Base-by-base conservation (phyloP, 257 asterid genomes). In the Ophiorrhiza pumila region DNA sequence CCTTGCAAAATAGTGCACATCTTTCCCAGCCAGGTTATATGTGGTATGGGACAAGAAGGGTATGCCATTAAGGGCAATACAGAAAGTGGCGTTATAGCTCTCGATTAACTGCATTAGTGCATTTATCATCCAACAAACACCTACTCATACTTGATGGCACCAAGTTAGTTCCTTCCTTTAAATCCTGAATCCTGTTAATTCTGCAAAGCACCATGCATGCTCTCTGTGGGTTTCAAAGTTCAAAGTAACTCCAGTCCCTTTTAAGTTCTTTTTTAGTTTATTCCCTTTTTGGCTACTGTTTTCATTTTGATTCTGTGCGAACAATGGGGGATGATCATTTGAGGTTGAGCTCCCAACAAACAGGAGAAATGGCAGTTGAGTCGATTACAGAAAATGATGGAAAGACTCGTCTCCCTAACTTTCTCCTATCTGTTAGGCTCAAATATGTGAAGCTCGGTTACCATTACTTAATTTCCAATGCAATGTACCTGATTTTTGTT, bases 361-460 rank as follows among this genome's bases (percentile, higher is more conserved):
- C 35, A 11, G 52, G 18, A n/a, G 46, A 23, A 68, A 12, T 66
- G 12, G 32, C 55, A 9, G 71, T 71, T 23, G 69, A 71, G 37
- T 32, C 58, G 18, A 37, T 29, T 1, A 37, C 35, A 27, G 75
- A 56, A 17, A 66, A 55, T 43, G 47, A 55, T 43, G 47, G 68
- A 63, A 59, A 60, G 55, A 53, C 59, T 42, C 37, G 61, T 35
- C 84, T 80, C 46, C 84, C 87, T 0, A 83, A 78, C 45, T 83
- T 80, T 75, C 80, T 83, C 31, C 65, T 62, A 4, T 83, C 87
- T 58, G 80, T 83, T 12, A 83, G 65, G 57, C 87, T 83, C 78
- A 83, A 80, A 69, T 80, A 83, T 74, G 87, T 83, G 65, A 83
- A 83, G 71, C 82, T 83, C 8, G 87, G 87, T 9, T 71, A 79